Base-by-base conservation (phyloP, 2,329 filamentous ascomycete species). In the Colletotrichum truncatum region DNA sequence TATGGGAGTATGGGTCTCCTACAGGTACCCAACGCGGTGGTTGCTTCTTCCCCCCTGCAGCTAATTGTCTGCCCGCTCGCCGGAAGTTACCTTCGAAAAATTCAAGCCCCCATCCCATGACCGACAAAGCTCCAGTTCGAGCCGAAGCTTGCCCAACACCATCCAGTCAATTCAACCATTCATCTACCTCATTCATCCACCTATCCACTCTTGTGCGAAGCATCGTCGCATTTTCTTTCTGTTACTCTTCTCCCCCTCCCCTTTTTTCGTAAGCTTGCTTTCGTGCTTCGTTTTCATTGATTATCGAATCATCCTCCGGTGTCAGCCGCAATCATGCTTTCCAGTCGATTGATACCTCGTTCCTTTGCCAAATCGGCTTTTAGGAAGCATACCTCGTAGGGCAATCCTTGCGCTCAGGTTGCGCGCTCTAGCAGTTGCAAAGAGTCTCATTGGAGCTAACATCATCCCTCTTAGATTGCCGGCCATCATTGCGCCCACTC, bases 311-410 rank as follows among this genome's bases (percentile, higher is more conserved):
- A 53, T 54, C 62, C 52, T 61, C 64, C 67, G 67, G 70, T 61
- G 69, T 68, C 69, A 30, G 32, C 12, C 69, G 69, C 73, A 77
- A 85, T 72, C 67, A 90, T 90, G 88, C 79, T 90, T 76, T 80
- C 86, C 69, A 85, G 82, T 75, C 85, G 86, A 76, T 83, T 88
- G 84, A 84, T 89, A 84, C 82, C 85, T 71, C 83, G 86, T 77
- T 81, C 82, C 72, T 80, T 83, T 74, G 82, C 82, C 74, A 85
- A 86, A 74, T 86, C 87, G 74, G 84, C 83, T 66, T 85, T 88
- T 77, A 84, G 80, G 72, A 81, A 80, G 34, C 45, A 65, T 71
- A 82, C 84, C 68, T 81, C 80, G 86, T 88, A 80, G 76, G 83
- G 79, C 41, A 28, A 67, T 67, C 66, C 74, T 62, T 18, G 66